Evolutionary conservation across 208 protist genomes (phyloP), one percentile per base, ranked within the genome.

Genomic region (Trypanosoma brucei): DNA sequence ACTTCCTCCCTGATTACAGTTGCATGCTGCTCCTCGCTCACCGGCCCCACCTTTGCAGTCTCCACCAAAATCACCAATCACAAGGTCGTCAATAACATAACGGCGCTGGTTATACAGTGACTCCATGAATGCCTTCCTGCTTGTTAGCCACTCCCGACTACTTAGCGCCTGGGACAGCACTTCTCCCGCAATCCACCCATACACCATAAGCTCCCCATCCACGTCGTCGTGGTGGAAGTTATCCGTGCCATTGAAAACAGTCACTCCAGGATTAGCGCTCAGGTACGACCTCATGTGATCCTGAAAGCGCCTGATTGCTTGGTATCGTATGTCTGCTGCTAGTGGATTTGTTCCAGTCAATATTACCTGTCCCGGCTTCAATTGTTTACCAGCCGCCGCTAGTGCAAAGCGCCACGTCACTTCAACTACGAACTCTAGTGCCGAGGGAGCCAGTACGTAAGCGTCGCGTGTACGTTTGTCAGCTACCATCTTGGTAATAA

Each of bases 141-240:
- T 44, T 35, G 6, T 61, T 52, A 72, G 8, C 53, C 34, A 66
- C 33, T 58, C 37, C 4, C 65, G 49, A 7, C 53, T 55, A 6
- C 30, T 38, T 33, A 88, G 48, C 4, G 70, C 59, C 38, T 50
- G 31, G 35, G 68, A 3, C 3, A 84, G 13, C 44, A 71, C 59
- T 34, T 63, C 72, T 22, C 68, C 81, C 7, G 42, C 33, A 11
- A 84, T n/a, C 78, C 81, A 88, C 9, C 81, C 78, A 3, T 52
- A 44, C 22, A 88, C 55, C 69, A 79, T 81, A 36, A 60, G 50
- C 39, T 78, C 65, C 2, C 65, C 66, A 30, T 56, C 54, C 34
- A 36, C 30, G 9, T 72, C 65, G 30, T 71, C 49, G 3, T 54
- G 50, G 31, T 35, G 9, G 8, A 54, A 34, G 11, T 54, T 6